Percentiles rank a stretch among this genome's conserved stretches.
These are phyloP conservation scores for Clausena lansium DNA, from an alignment of 345 rosid species.

Conservation along the genomic window DNA sequence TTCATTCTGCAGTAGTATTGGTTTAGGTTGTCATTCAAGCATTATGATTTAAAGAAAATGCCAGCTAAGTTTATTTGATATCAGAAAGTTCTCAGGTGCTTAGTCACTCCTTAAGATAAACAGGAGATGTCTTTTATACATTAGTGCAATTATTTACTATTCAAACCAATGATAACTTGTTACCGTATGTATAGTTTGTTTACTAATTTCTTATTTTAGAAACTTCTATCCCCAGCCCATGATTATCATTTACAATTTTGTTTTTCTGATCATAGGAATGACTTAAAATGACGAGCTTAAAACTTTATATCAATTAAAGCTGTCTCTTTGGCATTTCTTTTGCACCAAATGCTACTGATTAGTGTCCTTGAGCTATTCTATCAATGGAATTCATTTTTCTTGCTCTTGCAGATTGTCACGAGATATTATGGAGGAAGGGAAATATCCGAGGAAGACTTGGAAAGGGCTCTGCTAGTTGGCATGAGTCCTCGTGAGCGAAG, in stretches of 20 bases:
- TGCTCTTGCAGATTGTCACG: slow-evolving; percentile 50
- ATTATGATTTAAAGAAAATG: slow-evolving; percentile 4
- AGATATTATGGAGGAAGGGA: slow-evolving; percentile 92
- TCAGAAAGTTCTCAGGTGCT: not conserved
- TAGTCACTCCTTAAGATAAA: not conserved
- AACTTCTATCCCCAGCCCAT: not conserved
- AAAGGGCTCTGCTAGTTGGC: slow-evolving; percentile 79
- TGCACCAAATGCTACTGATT: not conserved
- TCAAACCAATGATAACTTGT: not conserved
- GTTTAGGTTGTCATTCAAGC: not conserved
- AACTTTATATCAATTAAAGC: not conserved
- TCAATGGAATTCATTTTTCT: not conserved
- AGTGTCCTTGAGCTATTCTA: not conserved
- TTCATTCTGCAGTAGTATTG: not conserved
- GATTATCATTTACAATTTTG: not conserved
- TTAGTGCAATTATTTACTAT: not conserved
- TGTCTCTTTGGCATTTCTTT: not conserved
- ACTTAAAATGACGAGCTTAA: not conserved
- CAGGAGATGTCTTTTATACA: not conserved
- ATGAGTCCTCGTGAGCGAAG: slow-evolving; percentile 89
- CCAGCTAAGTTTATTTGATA: not conserved
- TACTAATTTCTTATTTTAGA: not conserved
- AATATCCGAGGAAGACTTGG: slow-evolving; percentile 75
- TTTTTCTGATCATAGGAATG: not conserved
- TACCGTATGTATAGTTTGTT: not conserved